Evolutionary conservation across 2,329 filamentous ascomycete genomes (phyloP), one percentile per base, ranked within the genome.

Genomic region (Cytospora piceicola): DNA sequence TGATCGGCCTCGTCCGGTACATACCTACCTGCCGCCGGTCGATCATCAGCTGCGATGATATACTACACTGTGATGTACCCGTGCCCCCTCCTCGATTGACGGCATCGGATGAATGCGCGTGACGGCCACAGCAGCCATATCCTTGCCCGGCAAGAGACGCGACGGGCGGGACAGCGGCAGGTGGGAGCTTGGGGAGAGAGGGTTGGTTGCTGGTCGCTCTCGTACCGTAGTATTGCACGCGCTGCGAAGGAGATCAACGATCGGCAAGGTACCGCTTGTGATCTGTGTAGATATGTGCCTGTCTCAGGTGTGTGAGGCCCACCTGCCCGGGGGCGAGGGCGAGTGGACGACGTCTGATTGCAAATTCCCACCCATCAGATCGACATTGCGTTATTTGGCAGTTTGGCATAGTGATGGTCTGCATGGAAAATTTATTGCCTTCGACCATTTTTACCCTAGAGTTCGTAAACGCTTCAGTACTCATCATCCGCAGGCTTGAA

Each of bases 251-350:
- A 49, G 46, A 49, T 49, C 46, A 49, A 12, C 34, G 55, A 64
- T 64, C 61, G 42, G 54, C 32, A 55, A 64, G 61, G 61, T 64
- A 58, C 61, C 61, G 55, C 42, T 49, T 64, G 46, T 49, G 46
- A 49, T 49, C 46, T 49, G 53, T 12, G 11, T 30, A 27, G 34
- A 8, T 24, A 57, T 32, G 57, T 53, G 54, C 42, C 46, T 64
- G 61, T 64, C 55, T 64, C 61, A 58, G 53, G 51, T 46, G 46
- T 55, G 46, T 27, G 32, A 42, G 54, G 27, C 20, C 30, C 53
- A 56, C 39, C 36, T 22, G 60, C 12, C 51, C 51, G 30, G 22
- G 59, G 34, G 51, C 60, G 53, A 39, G 20, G 29, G 34, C 39
- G 51, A 24, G 22, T 63, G 61, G 54, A 52, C 42, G 61, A 57